A percentile compares a stretch with the other conserved stretches of the same genome.
Evolutionary conservation across 1,284 basidiomycete species (phyloP).

Genomic region (Retiboletus flavoniger): DNA sequence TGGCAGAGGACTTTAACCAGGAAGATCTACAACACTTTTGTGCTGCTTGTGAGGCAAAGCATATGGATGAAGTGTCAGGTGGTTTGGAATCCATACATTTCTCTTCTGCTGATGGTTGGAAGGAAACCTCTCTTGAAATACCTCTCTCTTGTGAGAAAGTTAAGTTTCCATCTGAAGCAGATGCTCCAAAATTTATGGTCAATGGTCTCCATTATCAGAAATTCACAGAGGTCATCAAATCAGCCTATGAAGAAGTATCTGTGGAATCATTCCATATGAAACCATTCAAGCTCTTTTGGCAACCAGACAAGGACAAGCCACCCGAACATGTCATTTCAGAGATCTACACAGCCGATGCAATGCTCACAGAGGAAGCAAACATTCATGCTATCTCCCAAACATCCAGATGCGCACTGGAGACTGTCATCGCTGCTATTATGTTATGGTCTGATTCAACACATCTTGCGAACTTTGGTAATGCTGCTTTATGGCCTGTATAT

Average conservation of each 20-base stretch:
- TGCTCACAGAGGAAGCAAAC: constrained; percentile 28
- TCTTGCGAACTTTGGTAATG: constrained; percentile 34
- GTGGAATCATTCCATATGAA: constrained; percentile 19
- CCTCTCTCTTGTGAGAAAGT: constrained; percentile 20
- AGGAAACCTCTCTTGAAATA: constrained; percentile 23
- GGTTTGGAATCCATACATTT: background rate
- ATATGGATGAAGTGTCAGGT: constrained; percentile 14
- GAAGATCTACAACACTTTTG: constrained; percentile 22
- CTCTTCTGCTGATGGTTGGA: constrained; percentile 24
- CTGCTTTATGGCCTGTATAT: constrained; percentile 37
- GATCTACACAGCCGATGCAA: constrained; percentile 34
- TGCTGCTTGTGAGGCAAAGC: constrained; percentile 8
- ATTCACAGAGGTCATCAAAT: constrained; percentile 19
- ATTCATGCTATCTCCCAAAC: constrained; percentile 15
- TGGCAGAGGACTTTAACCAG: constrained; percentile 21
- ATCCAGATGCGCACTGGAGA: constrained; percentile 22
- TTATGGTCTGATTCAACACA: constrained; percentile 37
- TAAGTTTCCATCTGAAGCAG: background rate
- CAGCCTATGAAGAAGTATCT: constrained; percentile 9
- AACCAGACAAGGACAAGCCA: background rate
- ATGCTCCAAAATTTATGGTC: constrained; percentile 10
- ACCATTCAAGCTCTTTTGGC: constrained; percentile 29
- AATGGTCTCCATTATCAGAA: constrained; percentile 16
- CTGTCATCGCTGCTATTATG: constrained; percentile 30
- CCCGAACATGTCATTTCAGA: constrained; percentile 31